These are phyloP conservation scores for Prunus salicina DNA, from an alignment of 306 rosid species.

Conservation along the genomic window DNA sequence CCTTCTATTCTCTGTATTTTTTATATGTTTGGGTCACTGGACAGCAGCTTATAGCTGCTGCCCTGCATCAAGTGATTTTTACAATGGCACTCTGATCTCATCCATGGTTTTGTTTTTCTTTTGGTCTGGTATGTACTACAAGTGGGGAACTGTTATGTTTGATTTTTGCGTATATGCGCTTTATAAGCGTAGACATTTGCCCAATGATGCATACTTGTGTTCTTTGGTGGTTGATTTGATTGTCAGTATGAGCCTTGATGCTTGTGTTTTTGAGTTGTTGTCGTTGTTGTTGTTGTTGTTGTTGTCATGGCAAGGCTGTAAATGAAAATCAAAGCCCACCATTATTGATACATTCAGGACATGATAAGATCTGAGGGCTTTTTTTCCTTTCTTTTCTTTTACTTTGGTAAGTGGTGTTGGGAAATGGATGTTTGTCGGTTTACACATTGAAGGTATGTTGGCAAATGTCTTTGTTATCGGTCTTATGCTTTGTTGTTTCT, in stretches of 20 bases:
- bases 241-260: neutral
- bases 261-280: neutral
- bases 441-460: neutral
- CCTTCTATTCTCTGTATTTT: no score
- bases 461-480: neutral
- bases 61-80: neutral
- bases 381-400: neutral
- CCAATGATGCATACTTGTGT: neutral
- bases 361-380: conserved; percentile 1
- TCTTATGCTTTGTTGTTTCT: neutral
- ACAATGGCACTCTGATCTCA: neutral
- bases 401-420: neutral
- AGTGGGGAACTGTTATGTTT: neutral
- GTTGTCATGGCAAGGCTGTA: neutral
- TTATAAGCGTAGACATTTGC: neutral
- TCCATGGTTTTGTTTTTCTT: neutral
- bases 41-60: no score
- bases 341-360: neutral
- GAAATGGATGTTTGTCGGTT: neutral
- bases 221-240: neutral
- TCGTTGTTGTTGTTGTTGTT: neutral
- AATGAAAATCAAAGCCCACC: neutral
- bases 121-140: neutral
- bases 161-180: neutral
- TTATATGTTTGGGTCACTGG: no score